Conservation (phyloP, 805 yeast species). For the Nakazawaea wyomingensis region DNA sequence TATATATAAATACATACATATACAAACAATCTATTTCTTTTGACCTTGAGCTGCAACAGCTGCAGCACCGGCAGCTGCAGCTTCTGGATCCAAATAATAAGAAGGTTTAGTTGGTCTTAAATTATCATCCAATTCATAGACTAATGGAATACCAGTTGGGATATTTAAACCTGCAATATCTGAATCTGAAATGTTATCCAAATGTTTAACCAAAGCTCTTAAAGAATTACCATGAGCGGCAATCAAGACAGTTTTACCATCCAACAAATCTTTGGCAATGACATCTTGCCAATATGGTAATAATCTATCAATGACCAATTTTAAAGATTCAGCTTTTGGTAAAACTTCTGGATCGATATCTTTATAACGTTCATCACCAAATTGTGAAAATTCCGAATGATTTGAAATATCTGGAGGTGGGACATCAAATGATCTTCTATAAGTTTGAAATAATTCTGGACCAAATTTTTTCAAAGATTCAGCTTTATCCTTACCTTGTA, state of each 20-base stretch:
- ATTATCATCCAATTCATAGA: conserved; percentile 84
- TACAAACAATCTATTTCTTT: conserved; percentile 36
- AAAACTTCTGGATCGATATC: conserved; percentile 80
- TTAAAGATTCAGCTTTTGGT: conserved; percentile 92
- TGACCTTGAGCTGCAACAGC: conserved; percentile 97
- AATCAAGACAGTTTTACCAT: conserved; percentile 83
- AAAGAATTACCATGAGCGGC: conserved; percentile 99
- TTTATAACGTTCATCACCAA: conserved; percentile 77
- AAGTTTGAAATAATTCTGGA: conserved; percentile 86
- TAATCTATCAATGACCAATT: conserved; percentile 91
- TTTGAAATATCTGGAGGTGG: conserved; percentile 90
- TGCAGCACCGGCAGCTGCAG: conserved; percentile 99
- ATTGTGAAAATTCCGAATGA: conserved; percentile 77
- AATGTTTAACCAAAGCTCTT: conserved; percentile 93
- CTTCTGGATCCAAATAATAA: conserved; percentile 98
- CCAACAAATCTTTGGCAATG: conserved; percentile 77
- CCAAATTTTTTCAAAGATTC: conserved; percentile 85
- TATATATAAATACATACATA: background rate
- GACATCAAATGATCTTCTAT: conserved; percentile 96
- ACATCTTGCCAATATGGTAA: conserved; percentile 96
- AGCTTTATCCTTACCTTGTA: conserved; percentile 98
- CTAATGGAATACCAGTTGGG: conserved; percentile 98
- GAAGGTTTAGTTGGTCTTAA: conserved; percentile 89
- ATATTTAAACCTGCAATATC: conserved; percentile 93
- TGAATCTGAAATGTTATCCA: conserved; percentile 86